Evolutionary conservation across 768 basidiomycete genomes (phyloP).

Genomic region (Rubroboletus satanas): DNA sequence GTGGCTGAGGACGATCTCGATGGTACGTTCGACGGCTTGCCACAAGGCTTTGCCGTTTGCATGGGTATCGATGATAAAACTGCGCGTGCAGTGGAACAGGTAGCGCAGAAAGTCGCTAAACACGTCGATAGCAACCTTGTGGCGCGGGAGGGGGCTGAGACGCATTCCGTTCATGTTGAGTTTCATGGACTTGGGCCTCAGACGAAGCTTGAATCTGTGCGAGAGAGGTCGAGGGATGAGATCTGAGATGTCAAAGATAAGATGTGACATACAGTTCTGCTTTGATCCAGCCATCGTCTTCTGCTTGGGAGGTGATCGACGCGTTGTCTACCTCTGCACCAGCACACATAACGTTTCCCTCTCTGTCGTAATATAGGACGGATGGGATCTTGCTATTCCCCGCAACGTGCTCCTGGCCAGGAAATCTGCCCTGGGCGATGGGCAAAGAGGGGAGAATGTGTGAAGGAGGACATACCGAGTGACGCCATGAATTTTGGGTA

Average conservation of each 20-base stretch:
- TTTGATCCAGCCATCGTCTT: slow-evolving; percentile 75
- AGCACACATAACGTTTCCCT: slow-evolving; percentile 63
- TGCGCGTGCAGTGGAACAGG: slow-evolving; percentile 68
- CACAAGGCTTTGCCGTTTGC: slow-evolving; percentile 69
- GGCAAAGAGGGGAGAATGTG: background rate
- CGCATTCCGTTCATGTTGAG: slow-evolving; percentile 84
- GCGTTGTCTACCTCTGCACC: slow-evolving; percentile 74
- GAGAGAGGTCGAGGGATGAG: background rate
- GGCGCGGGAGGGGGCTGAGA: slow-evolving; percentile 60
- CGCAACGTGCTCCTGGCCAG: slow-evolving; percentile 81
- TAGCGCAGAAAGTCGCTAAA: slow-evolving; percentile 79
- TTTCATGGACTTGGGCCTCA: slow-evolving; percentile 74
- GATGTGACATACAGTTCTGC: slow-evolving; percentile 60
- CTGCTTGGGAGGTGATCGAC: slow-evolving; percentile 56
- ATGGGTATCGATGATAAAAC: slow-evolving; percentile 78
- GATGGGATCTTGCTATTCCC: slow-evolving; percentile 84
- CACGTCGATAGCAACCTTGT: slow-evolving; percentile 66
- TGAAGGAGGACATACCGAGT: slow-evolving; percentile 50
- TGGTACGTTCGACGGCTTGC: slow-evolving; percentile 64
- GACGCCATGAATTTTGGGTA: slow-evolving; percentile 78
- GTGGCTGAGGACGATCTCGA: slow-evolving; percentile 74
- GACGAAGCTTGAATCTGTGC: slow-evolving; percentile 71
- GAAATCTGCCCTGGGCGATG: slow-evolving; percentile 49
- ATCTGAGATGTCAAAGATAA: slow-evolving; percentile 1
- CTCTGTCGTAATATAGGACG: slow-evolving; percentile 66